These are phyloP conservation scores for Trichoderma asperelloides DNA, from an alignment of 495 filamentous ascomycete species.

Conservation along the genomic window DNA sequence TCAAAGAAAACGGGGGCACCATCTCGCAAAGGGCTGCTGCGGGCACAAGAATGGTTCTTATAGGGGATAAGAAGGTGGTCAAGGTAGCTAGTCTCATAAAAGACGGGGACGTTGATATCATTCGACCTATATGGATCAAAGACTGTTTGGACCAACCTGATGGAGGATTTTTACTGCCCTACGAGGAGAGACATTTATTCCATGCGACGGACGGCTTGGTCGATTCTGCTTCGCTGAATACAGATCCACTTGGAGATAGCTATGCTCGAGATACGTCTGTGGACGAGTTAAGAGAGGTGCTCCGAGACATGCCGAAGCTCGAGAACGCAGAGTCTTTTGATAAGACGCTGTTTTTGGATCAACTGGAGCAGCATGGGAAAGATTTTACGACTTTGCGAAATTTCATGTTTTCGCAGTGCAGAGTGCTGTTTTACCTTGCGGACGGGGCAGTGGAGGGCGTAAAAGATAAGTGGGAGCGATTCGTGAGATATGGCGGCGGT, in stretches of 20 bases:
- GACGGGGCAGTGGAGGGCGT: slow-evolving; percentile 12
- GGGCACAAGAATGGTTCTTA: slow-evolving; percentile 50
- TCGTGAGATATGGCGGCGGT: slow-evolving; percentile 58
- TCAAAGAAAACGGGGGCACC: slow-evolving; percentile 82
- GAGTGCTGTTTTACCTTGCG: slow-evolving; percentile 43
- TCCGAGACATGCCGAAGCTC: slow-evolving; percentile 37
- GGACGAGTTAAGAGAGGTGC: slow-evolving; percentile 54
- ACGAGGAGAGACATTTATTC: slow-evolving; percentile 55
- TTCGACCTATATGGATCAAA: slow-evolving; percentile 75
- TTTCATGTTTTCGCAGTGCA: slow-evolving; percentile 58
- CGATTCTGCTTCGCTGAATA: slow-evolving; percentile 32
- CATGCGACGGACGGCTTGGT: slow-evolving; percentile 26
- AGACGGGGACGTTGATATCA: slow-evolving; percentile 54
- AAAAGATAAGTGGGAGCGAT: slow-evolving; percentile 17
- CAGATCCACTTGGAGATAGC: slow-evolving; percentile 76
- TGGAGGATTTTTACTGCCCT: slow-evolving; percentile 53
- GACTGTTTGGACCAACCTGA: slow-evolving; percentile 65
- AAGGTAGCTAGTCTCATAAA: slow-evolving; percentile 79
- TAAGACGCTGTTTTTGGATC: slow-evolving; percentile 34
- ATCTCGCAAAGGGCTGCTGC: slow-evolving; percentile 66
- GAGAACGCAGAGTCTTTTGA: slow-evolving; percentile 20
- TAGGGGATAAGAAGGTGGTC: slow-evolving; percentile 79
- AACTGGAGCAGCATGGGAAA: slow-evolving; percentile 50
- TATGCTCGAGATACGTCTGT: slow-evolving; percentile 62
- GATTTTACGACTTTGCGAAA: slow-evolving; percentile 41